A percentile compares a stretch with the other conserved stretches of the same genome.
Evolutionary conservation across 1,284 basidiomycete genomes (phyloP).

Genomic region (Tilletia walkeri): DNA sequence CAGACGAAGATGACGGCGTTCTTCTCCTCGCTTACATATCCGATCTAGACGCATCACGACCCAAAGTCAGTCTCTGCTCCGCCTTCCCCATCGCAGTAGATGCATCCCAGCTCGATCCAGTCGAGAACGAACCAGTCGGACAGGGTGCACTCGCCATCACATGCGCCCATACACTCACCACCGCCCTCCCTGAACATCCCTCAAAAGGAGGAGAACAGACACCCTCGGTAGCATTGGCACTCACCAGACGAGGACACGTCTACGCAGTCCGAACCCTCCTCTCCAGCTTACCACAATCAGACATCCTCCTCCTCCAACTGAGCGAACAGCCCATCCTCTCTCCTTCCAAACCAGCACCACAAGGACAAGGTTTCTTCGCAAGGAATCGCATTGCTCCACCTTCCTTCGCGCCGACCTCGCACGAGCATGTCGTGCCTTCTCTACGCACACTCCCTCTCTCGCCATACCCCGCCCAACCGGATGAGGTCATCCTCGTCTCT

Average conservation of each 20-base stretch:
- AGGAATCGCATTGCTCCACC: too few relatives aligned
- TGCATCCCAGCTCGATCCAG: constrained; percentile 25
- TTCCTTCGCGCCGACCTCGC: background rate
- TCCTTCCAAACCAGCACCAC: constrained; percentile 56
- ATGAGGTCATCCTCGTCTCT: constrained; percentile 63
- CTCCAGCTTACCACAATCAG: constrained; percentile 66
- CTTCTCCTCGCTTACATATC: constrained; percentile 66
- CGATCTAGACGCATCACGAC: constrained; percentile 27
- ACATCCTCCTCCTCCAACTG: constrained; percentile 60
- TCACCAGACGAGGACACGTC: constrained; percentile 55
- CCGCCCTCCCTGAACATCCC: constrained; percentile 17
- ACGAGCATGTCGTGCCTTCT: background rate
- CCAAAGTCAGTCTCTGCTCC: constrained; percentile 64
- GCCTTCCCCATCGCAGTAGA: constrained; percentile 63
- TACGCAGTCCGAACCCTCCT: constrained; percentile 62
- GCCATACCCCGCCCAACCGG: constrained; percentile 66
- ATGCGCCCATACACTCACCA: constrained; percentile 66
- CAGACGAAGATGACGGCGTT: constrained; percentile 57
- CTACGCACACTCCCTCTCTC: constrained; percentile 65
- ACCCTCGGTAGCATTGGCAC: constrained; percentile 53
- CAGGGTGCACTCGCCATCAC: constrained; percentile 61
- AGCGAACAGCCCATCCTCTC: constrained; percentile 30
- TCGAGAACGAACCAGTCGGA: constrained; percentile 45
- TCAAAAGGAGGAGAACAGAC: constrained; percentile 26
- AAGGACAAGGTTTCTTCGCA: background rate